A percentile compares a stretch with the other conserved stretches of the same genome.
Evolutionary conservation across 768 basidiomycete species (phyloP).

Genomic region (Mrakia hoshinonis): DNA sequence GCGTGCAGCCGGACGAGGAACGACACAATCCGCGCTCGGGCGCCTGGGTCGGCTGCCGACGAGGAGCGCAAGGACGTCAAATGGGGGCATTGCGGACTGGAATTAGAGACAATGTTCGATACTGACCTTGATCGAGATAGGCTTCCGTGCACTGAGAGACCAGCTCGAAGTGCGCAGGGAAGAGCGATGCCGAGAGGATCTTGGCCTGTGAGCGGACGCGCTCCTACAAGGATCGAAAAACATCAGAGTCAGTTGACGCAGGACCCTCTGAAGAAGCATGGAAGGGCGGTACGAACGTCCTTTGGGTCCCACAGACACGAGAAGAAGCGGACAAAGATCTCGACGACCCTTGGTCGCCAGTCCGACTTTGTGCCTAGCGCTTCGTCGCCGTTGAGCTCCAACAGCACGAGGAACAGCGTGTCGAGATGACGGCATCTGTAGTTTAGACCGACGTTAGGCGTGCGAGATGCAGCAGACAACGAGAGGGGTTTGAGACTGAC

Average conservation of each 20-base stretch:
- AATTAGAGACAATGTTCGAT: slow-evolving; percentile 33
- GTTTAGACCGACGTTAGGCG: neutral
- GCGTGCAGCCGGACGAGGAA: slow-evolving; percentile 63
- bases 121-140: slow-evolving; percentile 50
- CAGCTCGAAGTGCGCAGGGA: slow-evolving; percentile 57
- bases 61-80: neutral
- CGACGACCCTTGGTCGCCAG: slow-evolving; percentile 57
- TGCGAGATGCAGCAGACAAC: neutral
- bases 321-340: slow-evolving; percentile 57
- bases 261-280: neutral
- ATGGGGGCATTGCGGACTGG: neutral
- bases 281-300: slow-evolving; percentile 43
- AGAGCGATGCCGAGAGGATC: slow-evolving; percentile 53
- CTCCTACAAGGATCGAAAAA: slow-evolving; percentile 46
- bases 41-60: slow-evolving; percentile 32
- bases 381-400: slow-evolving; percentile 57
- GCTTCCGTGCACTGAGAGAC: slow-evolving; percentile 64
- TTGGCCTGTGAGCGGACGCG: slow-evolving; percentile 56
- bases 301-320: slow-evolving; percentile 56
- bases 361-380: slow-evolving; percentile 58
- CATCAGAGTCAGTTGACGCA: neutral
- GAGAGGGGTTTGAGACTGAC: too few relatives aligned
- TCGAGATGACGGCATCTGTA: slow-evolving; percentile 36
- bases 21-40: slow-evolving; percentile 52
- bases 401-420: slow-evolving; percentile 56